Percentiles rank a stretch among this genome's conserved stretches.
Conservation (phyloP, 148 eudicot species). For the Oxyria digyna region DNA sequence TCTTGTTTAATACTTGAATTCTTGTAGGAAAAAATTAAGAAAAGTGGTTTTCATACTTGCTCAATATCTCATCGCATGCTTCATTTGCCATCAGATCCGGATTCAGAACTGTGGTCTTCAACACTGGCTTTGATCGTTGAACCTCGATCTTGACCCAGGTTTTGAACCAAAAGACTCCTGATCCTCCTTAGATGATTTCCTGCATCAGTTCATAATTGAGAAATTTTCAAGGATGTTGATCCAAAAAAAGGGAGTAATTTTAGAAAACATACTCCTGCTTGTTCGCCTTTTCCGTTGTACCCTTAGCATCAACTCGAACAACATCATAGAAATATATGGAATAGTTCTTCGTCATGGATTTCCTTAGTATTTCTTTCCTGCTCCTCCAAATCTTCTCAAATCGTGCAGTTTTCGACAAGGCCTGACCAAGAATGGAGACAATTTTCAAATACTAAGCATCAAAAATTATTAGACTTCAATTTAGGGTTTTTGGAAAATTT, state of each 20-base stretch:
- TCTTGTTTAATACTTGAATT: no score
- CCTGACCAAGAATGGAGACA: constrained; percentile 19
- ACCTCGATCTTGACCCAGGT: no score
- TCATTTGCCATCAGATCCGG: no score
- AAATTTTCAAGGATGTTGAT: not conserved
- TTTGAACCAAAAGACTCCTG: constrained; percentile 47
- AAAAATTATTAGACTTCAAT: not conserved
- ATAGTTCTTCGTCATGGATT: constrained; percentile 31
- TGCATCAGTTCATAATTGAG: not conserved
- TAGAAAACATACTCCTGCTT: constrained; percentile 40
- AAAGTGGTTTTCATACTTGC: no score
- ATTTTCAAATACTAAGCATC: not conserved
- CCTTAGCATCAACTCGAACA: constrained; percentile 66
- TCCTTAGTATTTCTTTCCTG: constrained; percentile 37
- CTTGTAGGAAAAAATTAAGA: no score
- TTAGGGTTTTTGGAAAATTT: not conserved
- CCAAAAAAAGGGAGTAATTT: constrained; percentile 1
- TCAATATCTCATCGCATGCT: no score
- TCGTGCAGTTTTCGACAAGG: constrained; percentile 68
- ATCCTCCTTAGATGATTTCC: constrained; percentile 44
- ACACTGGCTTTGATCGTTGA: no score
- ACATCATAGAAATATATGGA: constrained; percentile 74
- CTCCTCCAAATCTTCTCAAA: constrained; percentile 96
- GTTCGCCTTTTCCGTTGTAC: constrained; percentile 19
- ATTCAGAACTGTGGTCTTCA: no score